These are phyloP conservation scores for Breviolum minutum DNA, from an alignment of 73 alveolate genomes.

Conservation along the genomic window DNA sequence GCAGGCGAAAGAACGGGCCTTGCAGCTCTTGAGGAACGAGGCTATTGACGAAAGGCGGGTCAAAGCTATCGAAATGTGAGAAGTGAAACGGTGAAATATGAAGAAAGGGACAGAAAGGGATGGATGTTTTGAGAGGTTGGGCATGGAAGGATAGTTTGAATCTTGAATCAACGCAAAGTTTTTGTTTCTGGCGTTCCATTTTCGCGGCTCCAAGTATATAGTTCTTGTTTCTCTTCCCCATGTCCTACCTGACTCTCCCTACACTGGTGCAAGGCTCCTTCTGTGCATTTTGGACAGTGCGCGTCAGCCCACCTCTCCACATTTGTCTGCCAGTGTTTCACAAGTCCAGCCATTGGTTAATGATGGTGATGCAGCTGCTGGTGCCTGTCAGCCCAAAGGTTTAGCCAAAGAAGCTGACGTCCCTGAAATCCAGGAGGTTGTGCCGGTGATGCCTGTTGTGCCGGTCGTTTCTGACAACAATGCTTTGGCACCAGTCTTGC, in stretches of 20 bases:
- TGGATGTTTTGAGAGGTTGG: too few species aligned
- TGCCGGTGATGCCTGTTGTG: background rate
- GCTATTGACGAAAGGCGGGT: background rate
- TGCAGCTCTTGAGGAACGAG: constrained; percentile 10
- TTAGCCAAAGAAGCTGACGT: background rate
- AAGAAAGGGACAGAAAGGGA: too few species aligned
- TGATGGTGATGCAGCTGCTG: constrained; percentile 28
- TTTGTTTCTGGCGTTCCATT: too few species aligned
- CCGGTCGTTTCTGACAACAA: too few species aligned
- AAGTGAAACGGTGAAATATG: too few species aligned
- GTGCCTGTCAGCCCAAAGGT: background rate
- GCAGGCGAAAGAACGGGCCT: background rate
- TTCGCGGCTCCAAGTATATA: too few species aligned
- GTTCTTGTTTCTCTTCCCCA: too few species aligned
- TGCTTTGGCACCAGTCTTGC: too few species aligned
- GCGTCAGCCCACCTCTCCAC: background rate
- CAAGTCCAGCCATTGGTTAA: background rate
- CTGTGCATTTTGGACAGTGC: background rate
- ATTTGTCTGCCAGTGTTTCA: background rate
- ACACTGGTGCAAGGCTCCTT: background rate
- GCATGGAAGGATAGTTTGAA: too few species aligned
- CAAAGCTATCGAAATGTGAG: too few species aligned
- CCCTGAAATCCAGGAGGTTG: background rate
- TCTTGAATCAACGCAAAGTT: too few species aligned
- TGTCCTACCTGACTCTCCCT: too few species aligned